Evolutionary conservation across 2,329 filamentous ascomycete genomes (phyloP).

Genomic region (Alternaria sp.): DNA sequence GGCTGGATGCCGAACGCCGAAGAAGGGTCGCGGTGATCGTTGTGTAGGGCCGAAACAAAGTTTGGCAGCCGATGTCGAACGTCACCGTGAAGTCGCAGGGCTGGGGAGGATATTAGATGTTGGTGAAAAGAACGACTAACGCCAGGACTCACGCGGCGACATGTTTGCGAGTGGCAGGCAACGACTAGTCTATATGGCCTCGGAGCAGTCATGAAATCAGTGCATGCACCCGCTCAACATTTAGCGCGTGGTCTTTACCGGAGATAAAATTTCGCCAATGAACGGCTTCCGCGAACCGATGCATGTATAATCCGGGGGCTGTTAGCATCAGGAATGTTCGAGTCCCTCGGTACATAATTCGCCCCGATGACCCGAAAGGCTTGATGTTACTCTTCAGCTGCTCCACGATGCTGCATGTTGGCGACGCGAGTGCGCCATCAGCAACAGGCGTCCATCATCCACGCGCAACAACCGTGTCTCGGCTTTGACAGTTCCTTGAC

Average conservation of each 20-base stretch:
- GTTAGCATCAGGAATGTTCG: constrained; percentile 33
- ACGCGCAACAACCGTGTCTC: neutral
- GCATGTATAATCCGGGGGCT: constrained; percentile 33
- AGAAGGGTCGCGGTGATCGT: constrained; percentile 1
- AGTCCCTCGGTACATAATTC: constrained; percentile 22
- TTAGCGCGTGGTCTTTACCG: constrained; percentile 34
- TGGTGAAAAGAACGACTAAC: constrained; percentile 1
- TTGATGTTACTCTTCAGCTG: neutral
- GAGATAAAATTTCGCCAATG: constrained; percentile 37
- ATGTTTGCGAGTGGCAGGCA: constrained; percentile 17
- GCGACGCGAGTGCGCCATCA: neutral
- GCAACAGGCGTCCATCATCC: neutral
- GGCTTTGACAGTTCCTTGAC: neutral
- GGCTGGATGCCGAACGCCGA: neutral
- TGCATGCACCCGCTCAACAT: constrained; percentile 13
- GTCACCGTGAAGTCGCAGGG: neutral
- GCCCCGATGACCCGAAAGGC: constrained; percentile 26
- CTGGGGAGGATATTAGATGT: neutral
- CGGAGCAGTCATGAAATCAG: constrained; percentile 32
- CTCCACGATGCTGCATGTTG: neutral
- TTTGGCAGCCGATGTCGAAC: neutral
- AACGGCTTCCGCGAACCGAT: constrained; percentile 15
- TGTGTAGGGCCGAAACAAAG: constrained; percentile 1
- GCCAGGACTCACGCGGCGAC: constrained; percentile 7
- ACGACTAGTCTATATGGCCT: constrained; percentile 24